Base-by-base conservation (phyloP, 495 filamentous ascomycete genomes). In the Aspergillus wentii region DNA sequence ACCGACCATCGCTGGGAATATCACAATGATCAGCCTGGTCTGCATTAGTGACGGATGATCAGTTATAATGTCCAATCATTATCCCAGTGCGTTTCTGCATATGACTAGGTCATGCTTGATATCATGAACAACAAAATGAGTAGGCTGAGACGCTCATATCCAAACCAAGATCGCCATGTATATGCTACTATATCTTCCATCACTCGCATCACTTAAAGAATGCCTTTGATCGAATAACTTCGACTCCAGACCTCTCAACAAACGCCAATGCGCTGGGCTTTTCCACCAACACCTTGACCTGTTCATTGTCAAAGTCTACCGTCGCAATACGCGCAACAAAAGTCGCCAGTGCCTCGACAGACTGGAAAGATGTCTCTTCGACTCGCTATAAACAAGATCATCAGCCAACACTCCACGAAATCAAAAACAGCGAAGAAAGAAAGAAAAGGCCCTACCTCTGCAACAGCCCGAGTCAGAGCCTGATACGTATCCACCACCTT, bases 181-280 rank as follows among this genome's bases (percentile, higher is more conserved):
- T n/a, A n/a, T n/a, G n/a, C n/a, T n/a, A n/a, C n/a, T 16, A 35
- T 13, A 23, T 23, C 8, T 23, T 46, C 44, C n/a, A 29, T 10
- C 10, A 27, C 22, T 18, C 20, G 8, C 35, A 29, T 16, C 14
- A 32, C 25, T 31, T 51, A 40, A 74, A 75, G 48, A 76, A 76
- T 3, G 58, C 56, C 33, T 62, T 56, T 5, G 61, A 62, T 27
- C 75, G 56, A 18, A 74, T 78, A 34, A 80, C 72, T 51, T 79
- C 68, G 5, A 80, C 72, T 4, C 74, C 76, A 13, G 76, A 71
- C 39, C 63, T 54, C 41, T 71, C 59, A 5, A 76, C 74, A 56
- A 77, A 77, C 5, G 73, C 66, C 43, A 80, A 35, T 9, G 76
- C 76, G 45, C 69, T 77, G 2, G 76, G 75, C 52, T 80, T 79